Percentiles rank a stretch among this genome's conserved stretches.
These are phyloP conservation scores for Ascochyta viciae-villosae DNA, from an alignment of 2,329 filamentous ascomycete genomes.

Conservation along the genomic window DNA sequence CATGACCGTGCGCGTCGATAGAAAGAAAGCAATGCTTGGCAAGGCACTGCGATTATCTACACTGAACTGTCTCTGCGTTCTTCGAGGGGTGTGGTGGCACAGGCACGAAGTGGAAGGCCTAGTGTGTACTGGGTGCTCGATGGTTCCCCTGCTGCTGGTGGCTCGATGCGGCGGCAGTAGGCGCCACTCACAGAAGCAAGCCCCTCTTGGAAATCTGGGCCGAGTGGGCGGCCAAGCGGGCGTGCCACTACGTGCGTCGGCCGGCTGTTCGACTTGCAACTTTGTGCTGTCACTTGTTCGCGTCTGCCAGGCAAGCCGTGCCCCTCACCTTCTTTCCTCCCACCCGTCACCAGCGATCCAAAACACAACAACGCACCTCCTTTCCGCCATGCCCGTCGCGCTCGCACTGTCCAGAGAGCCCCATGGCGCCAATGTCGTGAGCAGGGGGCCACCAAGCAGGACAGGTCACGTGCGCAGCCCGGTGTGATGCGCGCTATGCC, in stretches of 20 bases:
- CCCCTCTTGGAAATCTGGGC: conserved; percentile 8
- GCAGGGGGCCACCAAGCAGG: conserved; percentile 9
- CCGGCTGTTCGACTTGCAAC: conserved; percentile 27
- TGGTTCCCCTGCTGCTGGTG: background rate
- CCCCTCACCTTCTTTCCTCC: conserved; percentile 27
- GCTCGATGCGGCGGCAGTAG: conserved; percentile 9
- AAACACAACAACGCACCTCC: background rate
- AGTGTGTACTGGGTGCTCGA: too few relatives aligned
- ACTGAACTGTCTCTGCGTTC: background rate
- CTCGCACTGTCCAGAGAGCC: background rate
- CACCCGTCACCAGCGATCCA: conserved; percentile 9
- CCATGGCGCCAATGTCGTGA: conserved; percentile 8
- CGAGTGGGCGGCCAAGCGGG: too few relatives aligned
- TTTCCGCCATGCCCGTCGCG: background rate
- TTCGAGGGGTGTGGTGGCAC: background rate
- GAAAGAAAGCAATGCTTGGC: too few relatives aligned
- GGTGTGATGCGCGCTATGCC: conserved; percentile 12
- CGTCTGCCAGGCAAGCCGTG: conserved; percentile 24
- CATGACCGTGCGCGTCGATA: background rate
- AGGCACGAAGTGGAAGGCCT: background rate
- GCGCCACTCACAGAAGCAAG: background rate
- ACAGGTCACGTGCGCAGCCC: conserved; percentile 7
- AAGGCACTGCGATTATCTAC: too few relatives aligned
- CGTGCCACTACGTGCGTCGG: conserved; percentile 3
- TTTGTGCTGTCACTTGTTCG: conserved; percentile 27